Evolutionary conservation across 2,329 filamentous ascomycete genomes (phyloP).

Genomic region (Didymella segeticola): DNA sequence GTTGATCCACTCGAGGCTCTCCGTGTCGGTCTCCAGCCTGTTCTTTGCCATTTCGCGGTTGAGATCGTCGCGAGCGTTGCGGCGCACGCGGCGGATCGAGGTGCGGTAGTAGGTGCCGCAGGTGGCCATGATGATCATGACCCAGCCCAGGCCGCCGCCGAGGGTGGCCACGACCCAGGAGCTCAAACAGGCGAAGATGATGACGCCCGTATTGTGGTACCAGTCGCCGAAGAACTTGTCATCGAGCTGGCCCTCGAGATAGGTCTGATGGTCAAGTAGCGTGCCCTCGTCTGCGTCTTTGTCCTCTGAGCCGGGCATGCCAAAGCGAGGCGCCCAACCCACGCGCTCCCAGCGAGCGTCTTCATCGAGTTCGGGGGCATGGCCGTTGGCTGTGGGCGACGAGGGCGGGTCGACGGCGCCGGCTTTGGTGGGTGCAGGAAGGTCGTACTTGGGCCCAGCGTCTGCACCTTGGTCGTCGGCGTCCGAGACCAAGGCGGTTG

Average conservation of each 20-base stretch:
- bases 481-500: slow-evolving; percentile 78
- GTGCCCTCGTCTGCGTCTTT: slow-evolving; percentile 67
- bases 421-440: slow-evolving; percentile 75
- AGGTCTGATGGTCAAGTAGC: slow-evolving; percentile 85
- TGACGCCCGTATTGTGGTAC: slow-evolving; percentile 97
- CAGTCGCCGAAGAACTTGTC: slow-evolving; percentile 96
- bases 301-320: slow-evolving; percentile 58
- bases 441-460: slow-evolving; percentile 68
- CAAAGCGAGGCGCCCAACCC: slow-evolving; percentile 90
- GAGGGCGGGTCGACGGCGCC: slow-evolving; percentile 66
- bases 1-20: slow-evolving; percentile 98
- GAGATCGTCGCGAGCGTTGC: slow-evolving; percentile 95
- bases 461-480: slow-evolving; percentile 52
- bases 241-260: slow-evolving; percentile 80
- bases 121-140: slow-evolving; percentile 88
- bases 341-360: slow-evolving; percentile 63
- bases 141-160: slow-evolving; percentile 90
- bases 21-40: slow-evolving; percentile 85
- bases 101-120: slow-evolving; percentile 97
- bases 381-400: slow-evolving; percentile 60
- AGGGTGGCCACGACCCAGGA: slow-evolving; percentile 91
- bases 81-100: slow-evolving; percentile 87
- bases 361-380: slow-evolving; percentile 63
- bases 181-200: slow-evolving; percentile 86
- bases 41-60: slow-evolving; percentile 86